Conservation (phyloP, 768 basidiomycete genomes). For the Rickenella mellea region DNA sequence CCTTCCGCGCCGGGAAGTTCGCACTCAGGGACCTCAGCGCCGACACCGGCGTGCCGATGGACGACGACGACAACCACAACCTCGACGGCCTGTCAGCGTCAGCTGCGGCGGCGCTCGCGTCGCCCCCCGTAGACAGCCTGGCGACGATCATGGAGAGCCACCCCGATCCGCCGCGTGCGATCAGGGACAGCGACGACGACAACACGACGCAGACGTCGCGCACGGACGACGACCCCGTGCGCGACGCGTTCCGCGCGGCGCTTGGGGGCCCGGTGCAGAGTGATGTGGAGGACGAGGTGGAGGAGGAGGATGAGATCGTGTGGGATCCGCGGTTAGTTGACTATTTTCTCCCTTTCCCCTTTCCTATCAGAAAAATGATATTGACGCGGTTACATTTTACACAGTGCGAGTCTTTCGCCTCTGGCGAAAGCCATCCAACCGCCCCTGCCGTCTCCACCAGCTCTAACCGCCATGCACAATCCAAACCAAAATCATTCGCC, state of each 20-base stretch:
- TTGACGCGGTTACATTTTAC: not conserved
- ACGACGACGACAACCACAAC: not conserved
- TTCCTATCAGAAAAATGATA: not conserved
- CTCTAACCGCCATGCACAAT: constrained; percentile 1
- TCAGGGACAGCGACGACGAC: constrained; percentile 40
- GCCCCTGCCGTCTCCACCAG: constrained; percentile 3
- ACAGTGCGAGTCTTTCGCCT: constrained; percentile 2
- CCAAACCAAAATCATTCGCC: constrained; percentile 16
- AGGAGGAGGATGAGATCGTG: constrained; percentile 67
- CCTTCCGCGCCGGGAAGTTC: constrained; percentile 10
- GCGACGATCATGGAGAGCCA: not conserved
- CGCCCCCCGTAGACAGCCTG: not conserved
- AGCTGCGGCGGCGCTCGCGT: not conserved
- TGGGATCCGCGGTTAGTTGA: constrained; percentile 52
- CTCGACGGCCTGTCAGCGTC: not conserved
- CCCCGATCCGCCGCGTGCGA: constrained; percentile 8
- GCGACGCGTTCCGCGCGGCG: constrained; percentile 50
- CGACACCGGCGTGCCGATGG: too few species aligned
- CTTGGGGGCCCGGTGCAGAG: constrained; percentile 28
- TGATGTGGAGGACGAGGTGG: constrained; percentile 42
- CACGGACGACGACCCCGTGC: constrained; percentile 79
- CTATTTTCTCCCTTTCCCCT: constrained; percentile 1
- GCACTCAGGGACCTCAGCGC: too few species aligned
- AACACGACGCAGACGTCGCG: constrained; percentile 59
- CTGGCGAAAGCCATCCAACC: not conserved